These are phyloP conservation scores for Pythium rishiriense DNA, from an alignment of 352 stramenopile species.

Conservation along the genomic window DNA sequence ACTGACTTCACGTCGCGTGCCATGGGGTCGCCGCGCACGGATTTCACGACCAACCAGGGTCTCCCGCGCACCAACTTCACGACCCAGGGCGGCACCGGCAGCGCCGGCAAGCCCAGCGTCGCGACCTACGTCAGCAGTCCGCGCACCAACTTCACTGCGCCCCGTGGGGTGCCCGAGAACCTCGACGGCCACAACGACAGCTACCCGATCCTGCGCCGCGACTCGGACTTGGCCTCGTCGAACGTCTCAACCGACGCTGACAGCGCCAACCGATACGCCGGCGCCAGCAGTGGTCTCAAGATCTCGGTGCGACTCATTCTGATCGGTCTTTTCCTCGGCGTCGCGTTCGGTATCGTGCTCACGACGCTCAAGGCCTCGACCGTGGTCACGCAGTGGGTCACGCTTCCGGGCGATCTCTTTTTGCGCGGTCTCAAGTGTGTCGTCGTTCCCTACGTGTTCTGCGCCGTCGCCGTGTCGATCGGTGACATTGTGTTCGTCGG, in stretches of 20 bases:
- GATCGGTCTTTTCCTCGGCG: constrained; percentile 44
- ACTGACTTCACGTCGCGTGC: constrained; percentile 12
- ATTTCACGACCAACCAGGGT: constrained; percentile 21
- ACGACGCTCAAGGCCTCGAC: constrained; percentile 36
- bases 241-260: constrained; percentile 5
- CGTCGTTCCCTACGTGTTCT: constrained; percentile 83
- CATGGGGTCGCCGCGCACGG: neutral
- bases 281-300: constrained; percentile 39
- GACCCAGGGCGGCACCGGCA: constrained; percentile 3
- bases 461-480: constrained; percentile 67
- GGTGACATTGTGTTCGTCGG: constrained; percentile 71
- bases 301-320: constrained; percentile 53
- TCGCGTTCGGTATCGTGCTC: constrained; percentile 50
- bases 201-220: constrained; percentile 20
- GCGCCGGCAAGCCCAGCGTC: constrained; percentile 16
- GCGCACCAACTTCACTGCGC: constrained; percentile 38
- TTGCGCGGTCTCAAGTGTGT: constrained; percentile 66
- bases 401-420: constrained; percentile 69
- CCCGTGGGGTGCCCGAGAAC: neutral
- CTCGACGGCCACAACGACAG: constrained; percentile 4
- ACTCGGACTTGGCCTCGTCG: constrained; percentile 4
- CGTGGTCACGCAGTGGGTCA: constrained; percentile 48
- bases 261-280: constrained; percentile 33
- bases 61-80: constrained; percentile 14
- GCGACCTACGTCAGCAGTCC: constrained; percentile 15